Base-by-base conservation (phyloP, 306 rosid genomes). In the Cucumis cinereus region DNA sequence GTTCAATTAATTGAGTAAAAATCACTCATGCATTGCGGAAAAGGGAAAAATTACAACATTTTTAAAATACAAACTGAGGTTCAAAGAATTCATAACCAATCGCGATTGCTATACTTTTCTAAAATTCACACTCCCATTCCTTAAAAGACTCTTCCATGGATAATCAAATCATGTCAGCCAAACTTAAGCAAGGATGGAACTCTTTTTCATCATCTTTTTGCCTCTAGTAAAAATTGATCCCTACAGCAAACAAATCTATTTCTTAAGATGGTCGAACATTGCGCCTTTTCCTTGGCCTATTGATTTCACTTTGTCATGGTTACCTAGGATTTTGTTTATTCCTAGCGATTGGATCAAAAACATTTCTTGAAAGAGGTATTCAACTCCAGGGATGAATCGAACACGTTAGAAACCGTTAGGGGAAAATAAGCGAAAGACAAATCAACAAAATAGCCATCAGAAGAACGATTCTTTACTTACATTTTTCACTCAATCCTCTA, bases 391-490 rank as follows among this genome's bases (percentile, higher is more conserved):
- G 14, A 45, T 45, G 52, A 45, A 45, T 2, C 16, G 52, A 45
- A 12, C 0, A 4, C 8, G 50, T 6, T 13, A 22, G 50, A 17
- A 33, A 35, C 24, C 70, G 13, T 47, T 47, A 7, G 3, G 28
- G 28, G 36, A 26, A 23, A 45, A 70, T 69, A 14, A 70, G 60
- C 24, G 2, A 47, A 47, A 49, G 76, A 50, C 17, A 28, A 50
- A 72, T 26, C 43, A 28, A 52, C 45, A 26, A 72, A 71, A 71
- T 60, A 52, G 33, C n/a, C 36, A 16, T 24, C 47, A 49, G 75
- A 68, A 43, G 74, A 70, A 70, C 35, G 75, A 26, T 72, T 50
- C 60, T 26, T 72, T 72, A 72, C 76, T 72, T 72, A 72, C 60
- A 72, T 24, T 72, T 47, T 24, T 72, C 76, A 72, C 76, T 72